Evolutionary conservation across 148 eudicot species (phyloP).

Genomic region (Nepenthes mirabilis): DNA sequence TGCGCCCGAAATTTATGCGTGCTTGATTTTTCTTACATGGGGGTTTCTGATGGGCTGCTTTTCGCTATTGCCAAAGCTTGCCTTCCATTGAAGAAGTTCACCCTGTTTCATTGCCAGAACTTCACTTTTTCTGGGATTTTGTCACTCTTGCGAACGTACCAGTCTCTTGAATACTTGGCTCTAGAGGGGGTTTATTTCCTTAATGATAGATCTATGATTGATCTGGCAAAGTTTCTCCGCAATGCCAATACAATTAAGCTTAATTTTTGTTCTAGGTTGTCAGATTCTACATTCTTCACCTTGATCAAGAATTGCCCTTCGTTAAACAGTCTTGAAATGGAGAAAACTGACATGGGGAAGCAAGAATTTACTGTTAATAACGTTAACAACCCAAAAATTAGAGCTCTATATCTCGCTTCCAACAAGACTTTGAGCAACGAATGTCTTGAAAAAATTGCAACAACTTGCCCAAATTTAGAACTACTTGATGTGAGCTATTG

Average conservation of each 20-base stretch:
- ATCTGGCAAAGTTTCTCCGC: constrained; percentile 25
- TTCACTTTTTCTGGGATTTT: constrained; percentile 33
- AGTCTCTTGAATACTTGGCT: constrained; percentile 29
- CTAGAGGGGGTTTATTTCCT: constrained; percentile 26
- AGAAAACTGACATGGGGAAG: constrained; percentile 23
- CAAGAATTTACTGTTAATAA: constrained; percentile 12
- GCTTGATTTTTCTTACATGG: constrained; percentile 26
- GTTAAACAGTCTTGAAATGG: constrained; percentile 37
- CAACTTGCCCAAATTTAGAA: constrained; percentile 44
- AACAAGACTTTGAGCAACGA: constrained; percentile 30
- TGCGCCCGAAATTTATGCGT: constrained; percentile 23
- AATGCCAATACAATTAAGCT: constrained; percentile 29
- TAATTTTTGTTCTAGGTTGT: constrained; percentile 21
- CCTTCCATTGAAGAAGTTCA: constrained; percentile 40
- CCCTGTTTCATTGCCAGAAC: constrained; percentile 19
- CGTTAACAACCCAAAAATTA: constrained; percentile 19
- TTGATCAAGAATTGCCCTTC: constrained; percentile 33
- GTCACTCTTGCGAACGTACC: constrained; percentile 18
- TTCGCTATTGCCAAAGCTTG: constrained; percentile 24
- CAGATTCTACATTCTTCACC: constrained; percentile 26
- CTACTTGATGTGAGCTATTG: constrained; percentile 40
- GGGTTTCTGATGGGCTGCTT: constrained; percentile 37
- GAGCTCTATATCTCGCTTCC: constrained; percentile 20
- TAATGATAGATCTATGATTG: constrained; percentile 21
- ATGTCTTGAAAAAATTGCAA: constrained; percentile 32